Conservation (phyloP, 306 rosid species). For the Fragaria vesca region DNA sequence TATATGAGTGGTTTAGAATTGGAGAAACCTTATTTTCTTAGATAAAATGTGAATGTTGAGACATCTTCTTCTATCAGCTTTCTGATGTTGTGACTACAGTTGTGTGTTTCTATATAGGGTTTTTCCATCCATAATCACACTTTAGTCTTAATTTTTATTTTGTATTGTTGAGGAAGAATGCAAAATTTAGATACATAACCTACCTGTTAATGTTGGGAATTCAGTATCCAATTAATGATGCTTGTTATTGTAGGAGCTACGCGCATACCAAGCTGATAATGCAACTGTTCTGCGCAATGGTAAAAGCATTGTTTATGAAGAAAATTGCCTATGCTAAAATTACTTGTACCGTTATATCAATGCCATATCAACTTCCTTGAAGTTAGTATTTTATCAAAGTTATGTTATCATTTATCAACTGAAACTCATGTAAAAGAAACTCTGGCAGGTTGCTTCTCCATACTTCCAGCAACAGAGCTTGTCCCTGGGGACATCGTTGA, state of each 20-base stretch:
- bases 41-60: neutral
- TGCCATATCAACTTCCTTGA: neutral
- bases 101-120: neutral
- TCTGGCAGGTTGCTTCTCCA: slow-evolving; percentile 90
- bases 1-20: neutral
- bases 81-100: neutral
- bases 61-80: neutral
- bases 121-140: neutral
- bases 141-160: neutral
- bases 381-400: slow-evolving; percentile 7
- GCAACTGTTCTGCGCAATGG: slow-evolving; percentile 96
- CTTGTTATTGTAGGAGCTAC: slow-evolving; percentile 68
- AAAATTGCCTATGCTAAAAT: slow-evolving; percentile 16
- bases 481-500: slow-evolving; percentile 97
- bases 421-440: slow-evolving; percentile 7
- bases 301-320: slow-evolving; percentile 29
- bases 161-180: neutral
- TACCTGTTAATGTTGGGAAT: slow-evolving; percentile 3
- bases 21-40: neutral
- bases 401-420: neutral
- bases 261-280: slow-evolving; percentile 97
- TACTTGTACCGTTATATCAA: neutral
- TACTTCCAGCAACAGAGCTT: slow-evolving; percentile 89
- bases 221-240: slow-evolving; percentile 12
- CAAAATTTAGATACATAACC: neutral